A percentile compares a stretch with the other conserved stretches of the same genome.
phyloP scores from a whole-genome alignment of 139 green algal genomes.

The Chlorella sp. region DNA sequence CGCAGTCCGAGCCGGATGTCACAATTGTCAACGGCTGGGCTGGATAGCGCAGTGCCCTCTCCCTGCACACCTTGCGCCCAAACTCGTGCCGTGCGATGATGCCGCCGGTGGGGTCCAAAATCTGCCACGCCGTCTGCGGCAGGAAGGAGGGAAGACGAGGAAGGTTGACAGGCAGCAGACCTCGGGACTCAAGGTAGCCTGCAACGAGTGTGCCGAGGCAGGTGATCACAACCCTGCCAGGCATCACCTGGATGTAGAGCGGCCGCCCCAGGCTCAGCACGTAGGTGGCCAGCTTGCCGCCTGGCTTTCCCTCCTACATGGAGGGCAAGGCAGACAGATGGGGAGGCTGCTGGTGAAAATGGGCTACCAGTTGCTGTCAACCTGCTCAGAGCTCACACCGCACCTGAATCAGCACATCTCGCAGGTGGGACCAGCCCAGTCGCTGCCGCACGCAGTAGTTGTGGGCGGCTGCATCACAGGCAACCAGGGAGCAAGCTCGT shows the following conservation, averaged over 20 bases:
- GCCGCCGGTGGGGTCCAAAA: background rate
- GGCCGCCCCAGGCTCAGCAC: slow-evolving; percentile 7
- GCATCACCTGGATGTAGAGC: slow-evolving; percentile 28
- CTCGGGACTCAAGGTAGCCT: no score
- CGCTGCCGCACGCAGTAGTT: slow-evolving; percentile 33
- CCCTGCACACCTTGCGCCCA: background rate
- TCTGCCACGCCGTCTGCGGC: slow-evolving; percentile 3
- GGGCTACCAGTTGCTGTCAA: background rate
- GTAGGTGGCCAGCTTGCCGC: slow-evolving; percentile 17
- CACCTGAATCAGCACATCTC: background rate
- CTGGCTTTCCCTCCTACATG: background rate
- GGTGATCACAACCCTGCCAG: no score
- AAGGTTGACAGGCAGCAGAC: no score
- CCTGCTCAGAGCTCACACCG: background rate
- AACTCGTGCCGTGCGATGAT: slow-evolving; percentile 17
- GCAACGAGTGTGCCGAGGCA: no score
- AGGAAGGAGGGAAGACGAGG: background rate
- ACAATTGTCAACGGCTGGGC: no score
- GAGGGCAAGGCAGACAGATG: no score
- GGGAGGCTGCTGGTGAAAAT: background rate
- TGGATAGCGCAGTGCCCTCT: no score
- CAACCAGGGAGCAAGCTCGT: no score
- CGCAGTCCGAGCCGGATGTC: no score
- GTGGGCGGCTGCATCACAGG: background rate
- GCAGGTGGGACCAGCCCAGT: slow-evolving; percentile 30